phyloP scores from a whole-genome alignment of 768 basidiomycete species.

The Sporobolomyces pararoseus region DNA sequence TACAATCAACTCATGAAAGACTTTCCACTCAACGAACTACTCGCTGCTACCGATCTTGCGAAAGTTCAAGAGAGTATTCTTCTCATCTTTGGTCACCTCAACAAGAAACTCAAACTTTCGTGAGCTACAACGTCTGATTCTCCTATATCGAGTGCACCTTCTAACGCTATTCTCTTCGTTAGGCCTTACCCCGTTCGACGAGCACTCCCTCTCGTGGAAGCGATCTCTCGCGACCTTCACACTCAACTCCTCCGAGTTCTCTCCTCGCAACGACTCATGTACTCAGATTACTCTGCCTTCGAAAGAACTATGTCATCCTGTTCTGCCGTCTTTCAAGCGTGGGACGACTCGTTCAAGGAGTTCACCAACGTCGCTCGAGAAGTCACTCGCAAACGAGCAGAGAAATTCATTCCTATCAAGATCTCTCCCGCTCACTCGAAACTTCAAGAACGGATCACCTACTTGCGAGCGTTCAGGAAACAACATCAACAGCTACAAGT shows the following conservation, averaged over 20 bases:
- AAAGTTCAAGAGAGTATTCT: conserved; percentile 86
- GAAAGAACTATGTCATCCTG: conserved; percentile 75
- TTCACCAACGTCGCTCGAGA: conserved; percentile 90
- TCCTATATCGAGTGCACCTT: too few species aligned
- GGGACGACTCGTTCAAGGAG: conserved; percentile 81
- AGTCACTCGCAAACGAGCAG: conserved; percentile 78
- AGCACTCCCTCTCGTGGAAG: conserved; percentile 92
- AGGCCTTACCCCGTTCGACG: conserved; percentile 90
- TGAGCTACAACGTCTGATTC: conserved; percentile 37
- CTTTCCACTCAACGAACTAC: conserved; percentile 91
- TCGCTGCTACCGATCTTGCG: conserved; percentile 91
- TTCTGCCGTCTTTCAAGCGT: conserved; percentile 72
- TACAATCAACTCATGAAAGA: conserved; percentile 99
- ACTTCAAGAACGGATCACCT: conserved; percentile 78
- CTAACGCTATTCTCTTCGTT: neutral
- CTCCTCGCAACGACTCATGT: conserved; percentile 83
- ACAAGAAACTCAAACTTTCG: conserved; percentile 89
- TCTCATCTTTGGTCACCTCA: conserved; percentile 87
- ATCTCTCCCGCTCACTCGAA: conserved; percentile 84
- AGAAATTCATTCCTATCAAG: conserved; percentile 96
- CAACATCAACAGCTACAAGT: conserved; percentile 95
- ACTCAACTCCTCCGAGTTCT: conserved; percentile 88
- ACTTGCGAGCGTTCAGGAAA: conserved; percentile 86
- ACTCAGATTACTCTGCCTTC: conserved; percentile 90
- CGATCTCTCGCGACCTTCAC: conserved; percentile 96